Evolutionary conservation across 2,329 filamentous ascomycete genomes (phyloP).

Genomic region (Xylaria hypoxylon): DNA sequence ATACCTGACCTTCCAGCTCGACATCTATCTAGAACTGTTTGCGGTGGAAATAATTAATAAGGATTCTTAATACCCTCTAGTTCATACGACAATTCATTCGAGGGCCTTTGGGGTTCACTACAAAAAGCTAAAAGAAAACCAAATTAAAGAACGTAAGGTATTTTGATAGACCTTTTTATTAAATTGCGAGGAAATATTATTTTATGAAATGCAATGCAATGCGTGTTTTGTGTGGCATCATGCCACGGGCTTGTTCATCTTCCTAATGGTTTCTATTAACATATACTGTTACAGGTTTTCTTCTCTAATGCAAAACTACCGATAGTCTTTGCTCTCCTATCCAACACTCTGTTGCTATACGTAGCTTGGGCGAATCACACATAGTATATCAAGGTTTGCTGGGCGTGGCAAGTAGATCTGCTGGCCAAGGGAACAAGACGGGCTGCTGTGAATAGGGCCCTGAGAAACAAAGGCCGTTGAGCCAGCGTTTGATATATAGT

Average conservation of each 20-base stretch:
- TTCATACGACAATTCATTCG: not conserved
- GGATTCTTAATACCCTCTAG: not conserved
- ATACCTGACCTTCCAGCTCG: not conserved
- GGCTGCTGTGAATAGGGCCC: constrained; percentile 30
- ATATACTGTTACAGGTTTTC: constrained; percentile 1
- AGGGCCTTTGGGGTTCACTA: no score
- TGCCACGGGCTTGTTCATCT: not conserved
- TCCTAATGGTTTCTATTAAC: not conserved
- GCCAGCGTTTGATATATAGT: constrained; percentile 48
- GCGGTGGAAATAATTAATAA: not conserved
- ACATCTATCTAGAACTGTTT: not conserved
- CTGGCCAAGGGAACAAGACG: constrained; percentile 49
- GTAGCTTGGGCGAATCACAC: not conserved
- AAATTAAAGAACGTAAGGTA: not conserved
- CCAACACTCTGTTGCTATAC: not conserved
- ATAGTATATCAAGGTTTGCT: constrained; percentile 7
- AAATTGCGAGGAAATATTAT: not conserved
- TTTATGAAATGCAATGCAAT: no score
- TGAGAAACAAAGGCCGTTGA: constrained; percentile 49
- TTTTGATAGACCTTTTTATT: not conserved
- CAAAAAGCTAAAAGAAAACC: no score
- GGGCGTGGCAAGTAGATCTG: constrained; percentile 39
- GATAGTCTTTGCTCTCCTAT: not conserved
- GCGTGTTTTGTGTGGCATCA: not conserved
- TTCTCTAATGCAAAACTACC: not conserved